phyloP scores from a whole-genome alignment of 495 filamentous ascomycete species.

The Talaromyces ruber region DNA sequence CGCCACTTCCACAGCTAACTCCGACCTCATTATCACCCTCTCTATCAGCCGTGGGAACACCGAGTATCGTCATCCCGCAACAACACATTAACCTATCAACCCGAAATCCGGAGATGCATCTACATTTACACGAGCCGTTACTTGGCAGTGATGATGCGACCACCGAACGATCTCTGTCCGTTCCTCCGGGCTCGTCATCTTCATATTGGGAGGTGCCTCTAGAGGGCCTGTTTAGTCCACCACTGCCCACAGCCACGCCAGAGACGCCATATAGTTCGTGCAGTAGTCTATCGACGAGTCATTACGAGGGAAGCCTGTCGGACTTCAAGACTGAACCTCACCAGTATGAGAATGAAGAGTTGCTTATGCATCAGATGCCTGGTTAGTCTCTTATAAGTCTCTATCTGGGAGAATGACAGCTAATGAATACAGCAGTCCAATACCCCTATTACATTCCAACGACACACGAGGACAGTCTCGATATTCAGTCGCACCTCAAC shows the following conservation, averaged over 20 bases:
- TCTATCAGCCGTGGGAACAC: neutral
- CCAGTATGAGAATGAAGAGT: neutral
- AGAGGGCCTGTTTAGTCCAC: neutral
- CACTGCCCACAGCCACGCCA: neutral
- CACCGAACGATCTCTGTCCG: neutral
- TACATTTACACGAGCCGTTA: neutral
- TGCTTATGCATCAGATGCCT: neutral
- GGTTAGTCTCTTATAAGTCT: neutral
- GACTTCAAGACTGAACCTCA: neutral
- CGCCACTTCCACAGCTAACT: neutral
- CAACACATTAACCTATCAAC: neutral
- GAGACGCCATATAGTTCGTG: conserved; percentile 5
- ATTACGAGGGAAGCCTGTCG: neutral
- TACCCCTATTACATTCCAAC: neutral
- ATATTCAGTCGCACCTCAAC: neutral
- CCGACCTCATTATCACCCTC: neutral
- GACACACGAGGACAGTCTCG: neutral
- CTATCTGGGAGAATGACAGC: neutral
- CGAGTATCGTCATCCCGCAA: neutral
- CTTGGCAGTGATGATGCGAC: neutral
- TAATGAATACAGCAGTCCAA: neutral
- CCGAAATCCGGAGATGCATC: neutral
- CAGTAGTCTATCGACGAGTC: neutral
- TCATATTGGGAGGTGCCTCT: neutral
- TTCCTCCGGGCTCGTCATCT: neutral